A percentile compares a stretch with the other conserved stretches of the same genome.
These are phyloP conservation scores for Colletotrichum tamarilloi DNA, from an alignment of 2,329 filamentous ascomycete genomes.

Conservation along the genomic window DNA sequence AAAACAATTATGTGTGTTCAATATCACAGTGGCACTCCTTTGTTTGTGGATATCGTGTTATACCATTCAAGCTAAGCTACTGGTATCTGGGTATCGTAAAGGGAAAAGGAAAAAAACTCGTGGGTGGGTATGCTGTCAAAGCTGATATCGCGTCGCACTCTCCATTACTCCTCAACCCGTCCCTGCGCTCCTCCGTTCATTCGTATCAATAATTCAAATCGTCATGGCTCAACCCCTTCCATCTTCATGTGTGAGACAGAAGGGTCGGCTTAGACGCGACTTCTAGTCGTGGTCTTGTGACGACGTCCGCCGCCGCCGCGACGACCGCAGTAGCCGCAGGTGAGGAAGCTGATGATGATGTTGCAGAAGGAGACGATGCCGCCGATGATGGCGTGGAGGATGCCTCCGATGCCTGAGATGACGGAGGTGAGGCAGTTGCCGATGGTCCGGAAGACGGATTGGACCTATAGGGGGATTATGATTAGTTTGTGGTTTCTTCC, in stretches of 20 bases:
- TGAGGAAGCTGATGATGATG: slow-evolving; percentile 75
- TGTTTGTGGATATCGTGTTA: slow-evolving; percentile 2
- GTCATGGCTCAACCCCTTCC: background rate
- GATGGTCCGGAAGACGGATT: slow-evolving; percentile 70
- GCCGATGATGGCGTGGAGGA: slow-evolving; percentile 74
- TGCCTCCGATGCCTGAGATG: slow-evolving; percentile 72
- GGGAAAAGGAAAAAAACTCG: background rate
- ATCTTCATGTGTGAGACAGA: background rate
- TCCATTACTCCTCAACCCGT: background rate
- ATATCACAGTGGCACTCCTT: background rate
- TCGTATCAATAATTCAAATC: background rate
- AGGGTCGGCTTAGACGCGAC: slow-evolving; percentile 44
- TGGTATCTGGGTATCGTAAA: slow-evolving; percentile 34
- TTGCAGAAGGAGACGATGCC: slow-evolving; percentile 73
- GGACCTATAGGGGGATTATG: slow-evolving; percentile 55
- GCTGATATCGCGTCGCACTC: background rate
- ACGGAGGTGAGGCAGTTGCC: slow-evolving; percentile 75
- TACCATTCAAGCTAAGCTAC: slow-evolving; percentile 30
- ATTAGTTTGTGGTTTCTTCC: slow-evolving; percentile 20
- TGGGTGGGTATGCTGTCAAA: slow-evolving; percentile 9
- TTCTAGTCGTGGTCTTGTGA: slow-evolving; percentile 43
- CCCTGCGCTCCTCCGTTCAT: background rate
- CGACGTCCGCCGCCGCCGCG: slow-evolving; percentile 43
- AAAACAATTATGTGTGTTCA: no score
- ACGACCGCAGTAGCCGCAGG: slow-evolving; percentile 59